These are phyloP conservation scores for Periconia macrospinosa DNA, from an alignment of 2,329 filamentous ascomycete species.

Conservation along the genomic window DNA sequence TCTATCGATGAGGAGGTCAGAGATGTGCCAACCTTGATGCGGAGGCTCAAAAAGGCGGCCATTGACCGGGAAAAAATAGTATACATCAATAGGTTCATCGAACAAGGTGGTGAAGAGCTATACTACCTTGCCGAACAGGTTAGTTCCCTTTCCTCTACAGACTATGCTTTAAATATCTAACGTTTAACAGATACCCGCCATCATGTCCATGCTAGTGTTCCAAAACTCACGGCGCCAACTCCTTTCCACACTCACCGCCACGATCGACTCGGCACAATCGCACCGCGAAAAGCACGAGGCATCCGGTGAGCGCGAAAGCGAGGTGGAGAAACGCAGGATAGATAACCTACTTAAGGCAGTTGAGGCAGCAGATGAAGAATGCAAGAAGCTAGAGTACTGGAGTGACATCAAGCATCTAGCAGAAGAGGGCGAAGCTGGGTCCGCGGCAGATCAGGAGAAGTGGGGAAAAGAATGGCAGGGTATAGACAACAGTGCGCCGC, in stretches of 20 bases:
- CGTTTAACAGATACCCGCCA: conserved; percentile 29
- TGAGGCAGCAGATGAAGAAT: conserved; percentile 76
- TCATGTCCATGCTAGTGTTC: conserved; percentile 76
- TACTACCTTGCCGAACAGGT: conserved; percentile 68
- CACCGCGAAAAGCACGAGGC: conserved; percentile 52
- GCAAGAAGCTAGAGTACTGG: conserved; percentile 83
- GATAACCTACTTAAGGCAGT: conserved; percentile 74
- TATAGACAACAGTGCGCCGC: conserved; percentile 39
- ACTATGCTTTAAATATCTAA: conserved; percentile 13
- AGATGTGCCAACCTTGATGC: conserved; percentile 70
- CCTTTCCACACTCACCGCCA: conserved; percentile 65
- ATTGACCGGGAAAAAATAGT: conserved; percentile 94
- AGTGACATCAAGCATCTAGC: conserved; percentile 63
- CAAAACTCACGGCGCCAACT: conserved; percentile 82
- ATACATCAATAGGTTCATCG: conserved; percentile 78
- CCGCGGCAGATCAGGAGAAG: conserved; percentile 32
- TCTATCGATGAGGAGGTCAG: conserved; percentile 58
- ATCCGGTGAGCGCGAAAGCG: conserved; percentile 47
- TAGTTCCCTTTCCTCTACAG: neutral
- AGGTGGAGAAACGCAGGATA: conserved; percentile 56
- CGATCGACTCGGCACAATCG: conserved; percentile 56
- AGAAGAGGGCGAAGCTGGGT: conserved; percentile 38
- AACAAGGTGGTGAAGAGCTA: conserved; percentile 71
- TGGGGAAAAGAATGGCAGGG: conserved; percentile 45
- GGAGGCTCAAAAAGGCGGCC: conserved; percentile 65